Conservation (phyloP, 371 early-diverging fungal genomes). For the Mucor indicus region DNA sequence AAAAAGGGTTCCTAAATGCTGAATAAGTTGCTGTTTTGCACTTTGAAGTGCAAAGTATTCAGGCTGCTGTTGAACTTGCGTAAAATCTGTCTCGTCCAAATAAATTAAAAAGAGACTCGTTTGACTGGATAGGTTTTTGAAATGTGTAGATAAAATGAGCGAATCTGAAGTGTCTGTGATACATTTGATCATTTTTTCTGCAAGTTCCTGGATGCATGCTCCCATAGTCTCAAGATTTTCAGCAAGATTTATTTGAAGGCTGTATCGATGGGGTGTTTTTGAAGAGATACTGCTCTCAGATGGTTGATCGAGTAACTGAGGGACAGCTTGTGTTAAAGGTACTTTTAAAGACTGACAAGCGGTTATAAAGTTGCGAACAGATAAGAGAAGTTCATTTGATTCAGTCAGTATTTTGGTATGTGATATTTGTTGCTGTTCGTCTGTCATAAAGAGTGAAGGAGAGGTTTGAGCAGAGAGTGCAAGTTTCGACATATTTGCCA, state of each 20-base stretch:
- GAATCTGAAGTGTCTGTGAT: conserved; percentile 31
- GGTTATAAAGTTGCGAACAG: conserved; percentile 25
- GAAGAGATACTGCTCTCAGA: background rate
- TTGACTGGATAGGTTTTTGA: conserved; percentile 43
- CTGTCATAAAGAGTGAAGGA: too few relatives aligned
- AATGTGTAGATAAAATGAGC: conserved; percentile 44
- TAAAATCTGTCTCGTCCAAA: conserved; percentile 26
- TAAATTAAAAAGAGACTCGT: conserved; percentile 28
- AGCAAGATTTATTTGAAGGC: conserved; percentile 17
- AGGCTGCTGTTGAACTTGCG: conserved; percentile 2
- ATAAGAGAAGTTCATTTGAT: conserved; percentile 24
- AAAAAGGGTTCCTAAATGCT: conserved; percentile 61
- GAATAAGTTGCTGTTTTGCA: conserved; percentile 41
- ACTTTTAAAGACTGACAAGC: conserved; percentile 28
- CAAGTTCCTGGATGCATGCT: conserved; percentile 23
- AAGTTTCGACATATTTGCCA: conserved; percentile 75
- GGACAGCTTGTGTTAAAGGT: conserved; percentile 13
- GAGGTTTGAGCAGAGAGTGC: conserved; percentile 50
- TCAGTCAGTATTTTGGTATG: conserved; percentile 15
- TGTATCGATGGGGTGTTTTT: conserved; percentile 4
- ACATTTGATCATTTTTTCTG: conserved; percentile 24
- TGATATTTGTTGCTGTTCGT: conserved; percentile 55
- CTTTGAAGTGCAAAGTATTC: conserved; percentile 5
- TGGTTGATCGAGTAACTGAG: conserved; percentile 1
- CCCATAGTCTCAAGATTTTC: conserved; percentile 24